Evolutionary conservation across 352 stramenopile species (phyloP), one percentile per base, ranked within the genome.

Genomic region (Phytophthora crassamura): DNA sequence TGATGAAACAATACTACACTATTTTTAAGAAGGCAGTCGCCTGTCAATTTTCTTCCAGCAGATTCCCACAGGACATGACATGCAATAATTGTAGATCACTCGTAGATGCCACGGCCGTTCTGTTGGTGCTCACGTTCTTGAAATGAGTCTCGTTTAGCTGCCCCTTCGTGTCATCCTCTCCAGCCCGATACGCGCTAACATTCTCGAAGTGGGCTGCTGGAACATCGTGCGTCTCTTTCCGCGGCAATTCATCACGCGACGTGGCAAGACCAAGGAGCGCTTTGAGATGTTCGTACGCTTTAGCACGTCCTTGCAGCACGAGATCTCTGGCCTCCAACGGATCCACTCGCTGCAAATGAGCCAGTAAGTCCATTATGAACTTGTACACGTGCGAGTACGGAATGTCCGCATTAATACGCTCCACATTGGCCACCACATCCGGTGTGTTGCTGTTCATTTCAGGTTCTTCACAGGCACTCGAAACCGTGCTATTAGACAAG

Each of bases 311-410:
- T 7, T 72, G 69, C 0, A 59, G 48, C 5, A 90, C 71, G 34
- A 90, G 77, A 36, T 86, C 55, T 56, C 86, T 88, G 20, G 78
- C 74, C 28, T 90, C 77, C 4, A 90, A 59, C 16, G 77, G 63
- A 56, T 89, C 80, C 1, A 90, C 28, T 18, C 69, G 47, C 0
- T 68, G 53, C 30, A 87, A 36, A 4, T 75, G 67, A 8, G 80
- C 65, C 10, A 92, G 67, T 20, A 92, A 34, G 20, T 76, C 66
- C 81, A 92, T 89, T 2, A 70, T 71, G 25, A 78, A 76, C 20
- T 72, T 75, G 52, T 80, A 90, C 7, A 92, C 67, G 39, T 81
- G 80, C 28, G 79, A 85, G 28, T 72, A 63, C 30, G 74, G 72
- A 1, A 86, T 49, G 25, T 86, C 69, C 22, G 83, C 77, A 33